phyloP scores from a whole-genome alignment of 208 protist species.

The Balamuthia mandrillaris region DNA sequence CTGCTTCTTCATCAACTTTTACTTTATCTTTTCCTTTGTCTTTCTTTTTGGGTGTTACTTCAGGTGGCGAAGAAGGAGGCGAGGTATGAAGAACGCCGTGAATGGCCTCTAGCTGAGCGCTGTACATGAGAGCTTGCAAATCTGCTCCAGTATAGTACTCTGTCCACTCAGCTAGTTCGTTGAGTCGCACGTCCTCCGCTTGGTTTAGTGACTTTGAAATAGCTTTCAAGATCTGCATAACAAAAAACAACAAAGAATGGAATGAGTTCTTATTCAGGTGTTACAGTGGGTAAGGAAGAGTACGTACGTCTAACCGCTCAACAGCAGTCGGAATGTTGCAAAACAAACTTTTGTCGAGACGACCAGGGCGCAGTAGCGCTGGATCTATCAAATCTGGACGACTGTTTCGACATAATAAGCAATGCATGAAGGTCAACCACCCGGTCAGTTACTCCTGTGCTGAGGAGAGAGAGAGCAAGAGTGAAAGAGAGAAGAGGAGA shows the following conservation, averaged over 20 bases:
- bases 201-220: slow-evolving; percentile 41
- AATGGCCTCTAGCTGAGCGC: slow-evolving; percentile 47
- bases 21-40: not conserved
- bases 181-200: slow-evolving; percentile 4
- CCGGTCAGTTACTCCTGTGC: not conserved
- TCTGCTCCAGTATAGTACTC: slow-evolving; percentile 60
- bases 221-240: slow-evolving; percentile 39
- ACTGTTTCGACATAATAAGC: not conserved
- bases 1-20: not conserved
- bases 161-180: slow-evolving; percentile 19
- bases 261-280: not conserved
- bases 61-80: not conserved
- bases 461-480: not conserved
- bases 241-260: slow-evolving; percentile 39
- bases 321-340: slow-evolving; percentile 20
- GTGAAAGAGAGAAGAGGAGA: not conserved
- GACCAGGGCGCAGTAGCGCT: slow-evolving; percentile 71
- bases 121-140: slow-evolving; percentile 58
- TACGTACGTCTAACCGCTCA: not conserved
- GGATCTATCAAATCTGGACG: slow-evolving; percentile 74
- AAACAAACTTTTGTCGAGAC: slow-evolving; percentile 59
- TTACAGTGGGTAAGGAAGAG: not conserved
- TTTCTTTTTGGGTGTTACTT: too few species aligned
- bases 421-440: too few species aligned
- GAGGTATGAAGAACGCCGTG: slow-evolving; percentile 44